Evolutionary conservation across 2,329 filamentous ascomycete species (phyloP).

Genomic region (Stemphylium lycopersici): DNA sequence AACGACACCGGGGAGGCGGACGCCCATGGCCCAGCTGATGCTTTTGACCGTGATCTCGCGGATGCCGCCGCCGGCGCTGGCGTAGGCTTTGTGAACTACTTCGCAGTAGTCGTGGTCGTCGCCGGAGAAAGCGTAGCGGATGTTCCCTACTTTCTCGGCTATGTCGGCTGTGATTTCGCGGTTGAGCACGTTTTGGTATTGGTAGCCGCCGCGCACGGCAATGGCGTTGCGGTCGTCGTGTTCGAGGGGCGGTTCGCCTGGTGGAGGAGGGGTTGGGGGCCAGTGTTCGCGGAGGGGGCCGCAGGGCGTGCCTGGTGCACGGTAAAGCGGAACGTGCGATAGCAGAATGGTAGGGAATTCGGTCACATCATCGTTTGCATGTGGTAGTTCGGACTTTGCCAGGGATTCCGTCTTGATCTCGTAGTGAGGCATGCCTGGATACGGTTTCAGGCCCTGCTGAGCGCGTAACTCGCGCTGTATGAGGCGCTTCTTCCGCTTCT

Average conservation of each 20-base stretch:
- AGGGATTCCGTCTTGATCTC: conserved; percentile 63
- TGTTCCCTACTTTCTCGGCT: conserved; percentile 77
- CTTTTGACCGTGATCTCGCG: conserved; percentile 93
- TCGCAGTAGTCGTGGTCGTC: conserved; percentile 99
- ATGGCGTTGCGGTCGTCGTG: conserved; percentile 79
- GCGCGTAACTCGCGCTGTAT: conserved; percentile 71
- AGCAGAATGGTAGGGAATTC: conserved; percentile 88
- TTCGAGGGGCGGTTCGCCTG: conserved; percentile 62
- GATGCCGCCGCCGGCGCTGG: conserved; percentile 62
- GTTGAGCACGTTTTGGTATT: conserved; percentile 94
- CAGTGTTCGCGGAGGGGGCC: conserved; percentile 84
- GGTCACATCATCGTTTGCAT: conserved; percentile 51
- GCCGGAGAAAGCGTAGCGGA: conserved; percentile 87
- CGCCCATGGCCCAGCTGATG: conserved; percentile 95
- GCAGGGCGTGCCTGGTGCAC: conserved; percentile 81
- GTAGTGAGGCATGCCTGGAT: conserved; percentile 62
- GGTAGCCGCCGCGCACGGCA: conserved; percentile 78
- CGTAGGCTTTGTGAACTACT: conserved; percentile 73
- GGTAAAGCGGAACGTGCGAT: conserved; percentile 88
- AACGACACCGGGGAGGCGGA: conserved; percentile 83
- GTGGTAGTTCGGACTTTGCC: conserved; percentile 37
- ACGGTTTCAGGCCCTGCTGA: conserved; percentile 65
- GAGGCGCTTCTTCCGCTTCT: conserved; percentile 68
- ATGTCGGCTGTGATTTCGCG: conserved; percentile 77
- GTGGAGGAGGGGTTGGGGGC: conserved; percentile 70